A percentile compares a stretch with the other conserved stretches of the same genome.
Evolutionary conservation across 2,329 filamentous ascomycete genomes (phyloP).

Genomic region (Cladophialophora carrionii): DNA sequence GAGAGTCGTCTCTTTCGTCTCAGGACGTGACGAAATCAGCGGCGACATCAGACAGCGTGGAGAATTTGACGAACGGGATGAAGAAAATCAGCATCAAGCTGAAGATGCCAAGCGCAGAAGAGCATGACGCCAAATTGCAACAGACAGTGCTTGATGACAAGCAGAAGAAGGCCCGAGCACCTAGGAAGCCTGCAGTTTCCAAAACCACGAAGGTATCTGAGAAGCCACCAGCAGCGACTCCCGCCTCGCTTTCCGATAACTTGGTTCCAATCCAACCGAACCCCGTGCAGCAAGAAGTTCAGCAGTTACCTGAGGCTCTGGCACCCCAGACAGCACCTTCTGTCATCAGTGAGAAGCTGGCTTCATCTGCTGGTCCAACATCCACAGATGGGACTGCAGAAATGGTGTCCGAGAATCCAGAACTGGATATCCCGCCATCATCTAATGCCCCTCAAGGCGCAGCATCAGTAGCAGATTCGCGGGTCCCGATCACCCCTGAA

Average conservation of each 20-base stretch:
- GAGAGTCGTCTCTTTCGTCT: slow-evolving; percentile 50
- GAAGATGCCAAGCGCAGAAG: slow-evolving; percentile 61
- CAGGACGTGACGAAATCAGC: slow-evolving; percentile 40
- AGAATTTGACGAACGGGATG: slow-evolving; percentile 57
- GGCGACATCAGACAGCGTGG: slow-evolving; percentile 47
- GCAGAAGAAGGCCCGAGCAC: slow-evolving; percentile 43
- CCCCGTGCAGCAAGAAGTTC: slow-evolving; percentile 17
- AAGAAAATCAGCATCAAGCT: slow-evolving; percentile 61
- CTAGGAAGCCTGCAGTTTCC: slow-evolving; percentile 42
- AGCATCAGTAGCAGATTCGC: background rate
- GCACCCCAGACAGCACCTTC: background rate
- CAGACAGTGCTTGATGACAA: slow-evolving; percentile 47
- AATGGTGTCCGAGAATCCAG: background rate
- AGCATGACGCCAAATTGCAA: slow-evolving; percentile 56
- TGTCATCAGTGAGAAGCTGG: background rate
- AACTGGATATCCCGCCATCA: background rate
- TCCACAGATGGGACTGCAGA: background rate
- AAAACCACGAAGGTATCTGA: slow-evolving; percentile 36
- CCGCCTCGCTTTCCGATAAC: background rate
- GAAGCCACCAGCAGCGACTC: slow-evolving; percentile 16
- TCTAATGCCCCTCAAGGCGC: background rate
- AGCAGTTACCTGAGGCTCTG: background rate
- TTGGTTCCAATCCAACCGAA: slow-evolving; percentile 24
- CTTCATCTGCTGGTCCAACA: background rate
- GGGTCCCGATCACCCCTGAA: background rate